These are phyloP conservation scores for Fusarium bulbicola DNA, from an alignment of 2,329 filamentous ascomycete genomes.

Conservation along the genomic window DNA sequence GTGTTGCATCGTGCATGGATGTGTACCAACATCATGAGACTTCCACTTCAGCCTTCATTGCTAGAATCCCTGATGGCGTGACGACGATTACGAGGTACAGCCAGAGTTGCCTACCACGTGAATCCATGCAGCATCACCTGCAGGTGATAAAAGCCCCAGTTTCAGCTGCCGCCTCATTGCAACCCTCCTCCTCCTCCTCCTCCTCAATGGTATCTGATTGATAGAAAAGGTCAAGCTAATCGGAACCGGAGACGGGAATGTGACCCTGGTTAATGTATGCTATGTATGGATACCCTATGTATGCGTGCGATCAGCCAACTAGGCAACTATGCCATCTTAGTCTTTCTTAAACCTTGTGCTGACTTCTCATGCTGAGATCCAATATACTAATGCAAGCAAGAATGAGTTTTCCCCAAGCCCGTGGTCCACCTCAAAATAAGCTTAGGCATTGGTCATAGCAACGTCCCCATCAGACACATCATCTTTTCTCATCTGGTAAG, in stretches of 20 bases:
- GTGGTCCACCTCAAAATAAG: background rate
- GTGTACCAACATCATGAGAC: constrained; percentile 6
- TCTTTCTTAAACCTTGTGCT: background rate
- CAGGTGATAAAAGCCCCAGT: background rate
- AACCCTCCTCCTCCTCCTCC: background rate
- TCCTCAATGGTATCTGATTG: background rate
- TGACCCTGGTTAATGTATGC: background rate
- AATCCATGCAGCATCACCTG: background rate
- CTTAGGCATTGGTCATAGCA: constrained; percentile 43
- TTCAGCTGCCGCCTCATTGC: background rate
- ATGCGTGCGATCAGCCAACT: background rate
- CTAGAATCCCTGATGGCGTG: constrained; percentile 2
- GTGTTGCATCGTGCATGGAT: background rate
- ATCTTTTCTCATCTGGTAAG: constrained; percentile 64
- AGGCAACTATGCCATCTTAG: background rate
- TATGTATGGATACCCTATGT: background rate
- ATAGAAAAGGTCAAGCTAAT: background rate
- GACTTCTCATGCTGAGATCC: background rate
- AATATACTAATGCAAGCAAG: background rate
- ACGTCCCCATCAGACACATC: constrained; percentile 36
- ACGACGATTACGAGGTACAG: background rate
- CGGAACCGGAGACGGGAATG: background rate
- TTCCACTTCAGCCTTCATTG: background rate
- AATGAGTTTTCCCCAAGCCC: background rate
- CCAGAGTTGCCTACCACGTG: background rate